Percentiles rank a stretch among this genome's conserved stretches.
Evolutionary conservation across 441 rosid species (phyloP).

Genomic region (Euphorbia schlechtendalii): DNA sequence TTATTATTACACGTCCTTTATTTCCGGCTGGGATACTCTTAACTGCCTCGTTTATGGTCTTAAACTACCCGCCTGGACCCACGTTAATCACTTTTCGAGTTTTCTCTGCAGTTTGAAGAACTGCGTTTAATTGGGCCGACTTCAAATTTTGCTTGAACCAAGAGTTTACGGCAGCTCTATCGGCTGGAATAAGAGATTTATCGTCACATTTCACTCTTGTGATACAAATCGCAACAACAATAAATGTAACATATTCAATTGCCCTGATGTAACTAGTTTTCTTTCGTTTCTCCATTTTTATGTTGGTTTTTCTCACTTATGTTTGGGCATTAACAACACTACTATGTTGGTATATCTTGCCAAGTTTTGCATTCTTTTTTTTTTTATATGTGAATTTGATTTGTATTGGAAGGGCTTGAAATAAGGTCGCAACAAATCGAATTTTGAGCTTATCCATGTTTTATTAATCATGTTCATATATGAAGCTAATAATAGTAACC

Average conservation of each 20-base stretch:
- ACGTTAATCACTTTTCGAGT: not conserved
- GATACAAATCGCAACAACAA: not conserved
- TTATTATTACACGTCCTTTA: constrained; percentile 29
- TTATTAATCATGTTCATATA: no score
- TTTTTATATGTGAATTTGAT: no score
- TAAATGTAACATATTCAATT: not conserved
- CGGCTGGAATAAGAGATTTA: not conserved
- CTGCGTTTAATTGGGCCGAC: not conserved
- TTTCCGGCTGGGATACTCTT: constrained; percentile 31
- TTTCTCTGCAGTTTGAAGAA: not conserved
- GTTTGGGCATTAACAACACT: no score
- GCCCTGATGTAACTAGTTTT: not conserved
- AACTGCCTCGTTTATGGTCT: constrained; percentile 29
- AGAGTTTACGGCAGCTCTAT: not conserved
- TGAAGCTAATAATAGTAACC: no score
- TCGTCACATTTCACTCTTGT: not conserved
- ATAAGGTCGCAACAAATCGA: no score
- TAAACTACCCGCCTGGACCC: not conserved
- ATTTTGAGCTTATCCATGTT: no score
- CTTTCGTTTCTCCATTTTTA: not conserved
- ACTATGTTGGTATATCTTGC: no score
- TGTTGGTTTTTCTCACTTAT: no score
- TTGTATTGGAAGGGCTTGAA: no score
- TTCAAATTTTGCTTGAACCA: not conserved
- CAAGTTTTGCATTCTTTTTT: no score